Percentiles rank a stretch among this genome's conserved stretches.
Conservation (phyloP, 192 early-diverging fungal genomes). For the Coemansia biformis region DNA sequence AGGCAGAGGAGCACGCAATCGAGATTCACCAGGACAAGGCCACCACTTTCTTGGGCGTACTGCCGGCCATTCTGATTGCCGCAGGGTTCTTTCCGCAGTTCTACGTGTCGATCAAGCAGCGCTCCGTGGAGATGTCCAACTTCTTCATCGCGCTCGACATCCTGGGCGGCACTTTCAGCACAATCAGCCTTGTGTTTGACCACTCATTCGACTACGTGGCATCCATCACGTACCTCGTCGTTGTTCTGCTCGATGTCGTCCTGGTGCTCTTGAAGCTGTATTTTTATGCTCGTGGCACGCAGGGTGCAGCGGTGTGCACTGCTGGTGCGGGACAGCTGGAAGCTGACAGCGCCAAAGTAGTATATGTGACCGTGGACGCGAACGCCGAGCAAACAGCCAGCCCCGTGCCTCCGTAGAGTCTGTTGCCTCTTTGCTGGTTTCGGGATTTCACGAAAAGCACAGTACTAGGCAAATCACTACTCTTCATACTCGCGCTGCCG, state of each 20-base stretch:
- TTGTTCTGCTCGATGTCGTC: conserved; percentile 40
- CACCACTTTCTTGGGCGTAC: conserved; percentile 35
- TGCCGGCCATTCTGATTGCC: conserved; percentile 44
- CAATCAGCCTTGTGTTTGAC: conserved; percentile 45
- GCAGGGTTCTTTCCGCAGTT: conserved; percentile 47
- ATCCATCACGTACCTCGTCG: conserved; percentile 45
- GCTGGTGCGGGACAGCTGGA: too few relatives aligned
- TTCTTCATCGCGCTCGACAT: conserved; percentile 42
- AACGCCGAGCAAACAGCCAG: too few relatives aligned
- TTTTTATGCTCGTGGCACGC: conserved; percentile 27
- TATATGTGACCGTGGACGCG: too few relatives aligned
- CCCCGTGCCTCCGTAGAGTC: too few relatives aligned
- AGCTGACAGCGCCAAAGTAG: too few relatives aligned
- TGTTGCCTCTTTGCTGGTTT: too few relatives aligned
- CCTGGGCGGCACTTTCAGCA: conserved; percentile 40
- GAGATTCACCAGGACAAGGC: conserved; percentile 11
- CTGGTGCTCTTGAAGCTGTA: conserved; percentile 41
- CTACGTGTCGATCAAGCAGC: conserved; percentile 43
- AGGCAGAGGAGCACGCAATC: conserved; percentile 26
- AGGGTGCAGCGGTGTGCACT: conserved; percentile 1
- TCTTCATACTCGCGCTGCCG: too few relatives aligned
- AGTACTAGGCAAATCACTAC: too few relatives aligned
- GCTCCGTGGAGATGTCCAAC: conserved; percentile 48
- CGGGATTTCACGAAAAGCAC: too few relatives aligned
- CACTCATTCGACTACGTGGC: conserved; percentile 47